Percentiles rank a stretch among this genome's conserved stretches.
phyloP scores from a whole-genome alignment of 129 eudicot species.

The Artemisia argyi region DNA sequence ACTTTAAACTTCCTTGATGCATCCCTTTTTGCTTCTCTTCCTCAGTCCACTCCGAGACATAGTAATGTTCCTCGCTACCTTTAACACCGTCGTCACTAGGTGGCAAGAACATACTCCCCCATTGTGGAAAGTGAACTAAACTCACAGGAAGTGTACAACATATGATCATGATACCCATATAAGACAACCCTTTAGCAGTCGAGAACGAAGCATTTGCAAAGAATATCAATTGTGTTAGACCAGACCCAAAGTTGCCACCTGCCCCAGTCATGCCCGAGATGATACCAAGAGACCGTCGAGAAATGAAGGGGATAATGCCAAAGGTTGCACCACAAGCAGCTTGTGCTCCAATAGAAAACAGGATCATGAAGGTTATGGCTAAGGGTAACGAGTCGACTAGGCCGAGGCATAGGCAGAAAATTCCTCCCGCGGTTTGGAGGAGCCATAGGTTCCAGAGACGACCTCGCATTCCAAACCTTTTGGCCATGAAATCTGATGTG shows the following conservation, averaged over 20 bases:
- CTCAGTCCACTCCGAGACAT: slow-evolving; percentile 43
- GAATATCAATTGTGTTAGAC: slow-evolving; percentile 67
- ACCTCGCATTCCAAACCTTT: slow-evolving; percentile 61
- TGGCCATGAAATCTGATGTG: slow-evolving; percentile 52
- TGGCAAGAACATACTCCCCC: slow-evolving; percentile 73
- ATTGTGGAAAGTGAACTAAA: slow-evolving; percentile 63
- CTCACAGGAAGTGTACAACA: slow-evolving; percentile 59
- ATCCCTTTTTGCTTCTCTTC: slow-evolving; percentile 50
- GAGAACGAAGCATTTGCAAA: slow-evolving; percentile 54
- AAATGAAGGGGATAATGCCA: slow-evolving; percentile 56
- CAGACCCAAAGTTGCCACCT: slow-evolving; percentile 73
- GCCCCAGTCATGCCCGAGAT: slow-evolving; percentile 68
- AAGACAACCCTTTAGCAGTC: slow-evolving; percentile 49
- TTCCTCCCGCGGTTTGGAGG: slow-evolving; percentile 60
- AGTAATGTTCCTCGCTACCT: slow-evolving; percentile 45
- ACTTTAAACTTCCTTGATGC: slow-evolving; percentile 55
- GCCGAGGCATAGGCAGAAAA: slow-evolving; percentile 51
- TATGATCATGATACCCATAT: slow-evolving; percentile 73
- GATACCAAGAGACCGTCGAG: slow-evolving; percentile 55
- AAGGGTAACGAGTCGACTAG: slow-evolving; percentile 35
- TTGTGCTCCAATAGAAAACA: slow-evolving; percentile 55
- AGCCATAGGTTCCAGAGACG: slow-evolving; percentile 68
- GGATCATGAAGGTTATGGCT: slow-evolving; percentile 46
- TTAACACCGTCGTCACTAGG: slow-evolving; percentile 32
- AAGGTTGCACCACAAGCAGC: slow-evolving; percentile 64